Conservation (phyloP, 257 asterid species). For the Rhazya stricta region DNA sequence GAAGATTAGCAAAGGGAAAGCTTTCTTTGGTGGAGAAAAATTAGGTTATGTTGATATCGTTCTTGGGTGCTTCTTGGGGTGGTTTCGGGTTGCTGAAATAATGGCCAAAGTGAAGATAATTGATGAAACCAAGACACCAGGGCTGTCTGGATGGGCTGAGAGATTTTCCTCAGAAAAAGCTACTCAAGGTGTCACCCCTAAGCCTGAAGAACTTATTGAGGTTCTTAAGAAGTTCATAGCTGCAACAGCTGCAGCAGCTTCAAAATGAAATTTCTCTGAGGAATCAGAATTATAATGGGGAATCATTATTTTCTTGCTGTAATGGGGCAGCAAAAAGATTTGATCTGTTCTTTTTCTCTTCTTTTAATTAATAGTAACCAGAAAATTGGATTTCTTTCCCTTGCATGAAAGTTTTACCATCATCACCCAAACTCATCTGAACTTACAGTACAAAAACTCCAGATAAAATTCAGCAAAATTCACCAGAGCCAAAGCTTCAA, state of each 20-base stretch:
- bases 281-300: too few relatives aligned
- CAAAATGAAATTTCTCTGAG: constrained; percentile 12
- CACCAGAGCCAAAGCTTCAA: too few relatives aligned
- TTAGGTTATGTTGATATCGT: constrained; percentile 45
- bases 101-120: constrained; percentile 16
- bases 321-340: too few relatives aligned
- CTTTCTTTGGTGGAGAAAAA: constrained; percentile 44
- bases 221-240: neutral
- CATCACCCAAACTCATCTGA: too few relatives aligned
- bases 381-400: too few relatives aligned
- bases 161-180: constrained; percentile 21
- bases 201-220: constrained; percentile 24
- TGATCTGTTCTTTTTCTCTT: too few relatives aligned
- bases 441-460: too few relatives aligned
- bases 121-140: constrained; percentile 34
- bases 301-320: too few relatives aligned
- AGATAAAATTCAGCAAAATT: too few relatives aligned
- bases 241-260: neutral
- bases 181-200: constrained; percentile 27
- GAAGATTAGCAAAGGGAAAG: constrained; percentile 29
- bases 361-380: too few relatives aligned
- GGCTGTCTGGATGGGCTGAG: constrained; percentile 29
- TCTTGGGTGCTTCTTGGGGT: constrained; percentile 35
- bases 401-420: too few relatives aligned
- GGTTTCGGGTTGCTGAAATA: constrained; percentile 33